phyloP scores from a whole-genome alignment of 2,329 filamentous ascomycete genomes.

The Amauroascus niger region DNA sequence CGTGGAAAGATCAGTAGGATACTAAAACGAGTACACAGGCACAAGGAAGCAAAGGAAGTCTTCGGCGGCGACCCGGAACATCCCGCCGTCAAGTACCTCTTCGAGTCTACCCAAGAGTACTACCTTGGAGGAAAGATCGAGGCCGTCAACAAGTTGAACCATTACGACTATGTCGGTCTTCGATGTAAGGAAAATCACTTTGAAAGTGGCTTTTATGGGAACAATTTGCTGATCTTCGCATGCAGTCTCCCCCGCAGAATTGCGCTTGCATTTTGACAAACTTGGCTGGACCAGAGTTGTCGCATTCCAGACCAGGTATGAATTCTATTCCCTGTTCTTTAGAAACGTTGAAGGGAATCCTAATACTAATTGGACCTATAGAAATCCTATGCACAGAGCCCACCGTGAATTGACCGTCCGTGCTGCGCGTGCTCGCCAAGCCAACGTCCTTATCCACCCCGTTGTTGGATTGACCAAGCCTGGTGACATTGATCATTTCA shows the following conservation, averaged over 20 bases:
- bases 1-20: background rate
- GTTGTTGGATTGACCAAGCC: conserved; percentile 98
- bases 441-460: conserved; percentile 97
- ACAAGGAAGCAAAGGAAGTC: conserved; percentile 83
- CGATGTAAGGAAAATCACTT: conserved; percentile 55
- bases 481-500: conserved; percentile 99
- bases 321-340: no score
- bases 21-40: conserved; percentile 41
- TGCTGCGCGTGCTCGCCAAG: conserved; percentile 87
- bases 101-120: conserved; percentile 68
- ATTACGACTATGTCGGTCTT: conserved; percentile 97
- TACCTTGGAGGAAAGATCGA: conserved; percentile 96
- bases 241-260: conserved; percentile 79
- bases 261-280: conserved; percentile 97
- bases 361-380: conserved; percentile 14
- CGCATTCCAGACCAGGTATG: conserved; percentile 78
- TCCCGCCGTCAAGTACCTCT: conserved; percentile 85
- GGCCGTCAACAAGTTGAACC: conserved; percentile 86
- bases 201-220: background rate
- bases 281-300: conserved; percentile 96
- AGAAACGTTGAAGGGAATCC: background rate
- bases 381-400: conserved; percentile 98
- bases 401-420: conserved; percentile 96
- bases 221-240: background rate
- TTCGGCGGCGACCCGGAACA: conserved; percentile 88